Evolutionary conservation across 495 filamentous ascomycete species (phyloP), one percentile per base, ranked within the genome.

Genomic region (Hypoxylon perforatum): DNA sequence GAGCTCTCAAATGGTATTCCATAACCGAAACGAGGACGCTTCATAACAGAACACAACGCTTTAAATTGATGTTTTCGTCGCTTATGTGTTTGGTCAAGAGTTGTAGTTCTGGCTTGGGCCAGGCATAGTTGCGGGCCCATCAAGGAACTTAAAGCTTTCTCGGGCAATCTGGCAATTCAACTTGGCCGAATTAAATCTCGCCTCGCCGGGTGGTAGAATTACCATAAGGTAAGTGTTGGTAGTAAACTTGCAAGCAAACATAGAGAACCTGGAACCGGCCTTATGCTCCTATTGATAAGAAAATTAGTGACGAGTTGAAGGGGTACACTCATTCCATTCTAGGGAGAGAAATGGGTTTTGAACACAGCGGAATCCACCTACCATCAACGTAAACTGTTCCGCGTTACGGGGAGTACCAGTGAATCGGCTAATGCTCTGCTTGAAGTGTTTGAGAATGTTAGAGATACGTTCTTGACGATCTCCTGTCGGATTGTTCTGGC

Each of bases 391-490:
- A 53, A 86, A 85, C 71, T 86, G 84, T 76, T 87, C 84, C 10
- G 84, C 80, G 57, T 84, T 85, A 48, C 83, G 81, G 28, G 81
- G 83, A 15, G 80, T 83, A 39, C 81, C 80, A 15, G 82, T 82
- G 61, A 78, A 82, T 47, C 78, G 77, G 44, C 77, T 80, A 39
- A 83, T 84, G 49, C 78, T 82, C 73, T 97, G 93, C 79, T 98
- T 98, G 78, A 97, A 97, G 38, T 92, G 92, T 76, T 99, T 99
- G 75, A 99, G 90, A 73, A 99, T 97, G 74, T 97, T 98, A 49
- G 87, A 91, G 57, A 99, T 88, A 61, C 94, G 90, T 81, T 99
- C 95, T 72, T 96, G 94, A 11, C 95, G 91, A 78, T 98, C 95
- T 42, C 88, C 88, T 58, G 88, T 93, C 5, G 96, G 94, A 73